These are phyloP conservation scores for Datisca glomerata DNA, from an alignment of 306 rosid species.

Conservation along the genomic window DNA sequence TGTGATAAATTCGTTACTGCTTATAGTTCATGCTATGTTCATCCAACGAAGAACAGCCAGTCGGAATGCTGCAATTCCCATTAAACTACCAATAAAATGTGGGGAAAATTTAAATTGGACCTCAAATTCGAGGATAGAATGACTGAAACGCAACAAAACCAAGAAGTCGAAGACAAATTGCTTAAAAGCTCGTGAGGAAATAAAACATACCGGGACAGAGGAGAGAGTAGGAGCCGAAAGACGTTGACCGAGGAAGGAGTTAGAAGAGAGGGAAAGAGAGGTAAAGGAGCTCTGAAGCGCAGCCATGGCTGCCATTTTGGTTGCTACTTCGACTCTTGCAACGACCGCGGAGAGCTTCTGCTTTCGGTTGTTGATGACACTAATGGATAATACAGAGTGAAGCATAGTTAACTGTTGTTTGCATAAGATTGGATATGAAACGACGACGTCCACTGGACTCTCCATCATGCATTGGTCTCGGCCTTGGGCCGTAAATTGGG, in stretches of 20 bases:
- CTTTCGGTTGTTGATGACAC: too few species aligned
- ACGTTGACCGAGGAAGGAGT: constrained; percentile 77
- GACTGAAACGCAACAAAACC: background rate
- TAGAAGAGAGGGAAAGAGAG: constrained; percentile 61
- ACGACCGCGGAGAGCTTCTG: background rate
- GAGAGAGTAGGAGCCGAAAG: constrained; percentile 38
- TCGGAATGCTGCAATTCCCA: background rate
- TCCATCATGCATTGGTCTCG: too few species aligned
- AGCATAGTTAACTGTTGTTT: too few species aligned
- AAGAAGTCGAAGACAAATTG: background rate
- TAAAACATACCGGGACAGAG: constrained; percentile 30
- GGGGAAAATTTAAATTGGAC: background rate
- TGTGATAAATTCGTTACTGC: too few species aligned
- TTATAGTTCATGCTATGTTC: background rate
- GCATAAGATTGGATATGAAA: too few species aligned
- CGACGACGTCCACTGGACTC: too few species aligned
- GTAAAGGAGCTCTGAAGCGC: constrained; percentile 71
- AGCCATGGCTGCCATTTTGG: constrained; percentile 80
- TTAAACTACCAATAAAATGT: background rate
- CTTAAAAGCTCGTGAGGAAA: background rate
- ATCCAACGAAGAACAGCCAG: background rate
- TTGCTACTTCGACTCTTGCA: constrained; percentile 11
- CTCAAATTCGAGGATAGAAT: background rate
- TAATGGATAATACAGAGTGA: too few species aligned
- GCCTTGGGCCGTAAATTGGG: too few species aligned